These are phyloP conservation scores for Trypanosoma lewisi DNA, from an alignment of 208 protist genomes.

Conservation along the genomic window DNA sequence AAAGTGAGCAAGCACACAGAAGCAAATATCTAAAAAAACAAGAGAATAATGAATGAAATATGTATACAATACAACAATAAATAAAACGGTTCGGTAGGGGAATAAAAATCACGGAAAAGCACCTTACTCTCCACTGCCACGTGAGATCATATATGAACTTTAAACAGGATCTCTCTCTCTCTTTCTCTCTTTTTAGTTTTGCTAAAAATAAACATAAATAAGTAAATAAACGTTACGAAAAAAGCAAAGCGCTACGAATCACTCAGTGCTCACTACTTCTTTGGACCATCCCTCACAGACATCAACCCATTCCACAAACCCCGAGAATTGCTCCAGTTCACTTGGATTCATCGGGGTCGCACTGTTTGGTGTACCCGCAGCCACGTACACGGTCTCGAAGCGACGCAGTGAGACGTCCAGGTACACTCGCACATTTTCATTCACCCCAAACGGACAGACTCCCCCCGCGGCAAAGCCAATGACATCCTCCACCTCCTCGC, in stretches of 20 bases:
- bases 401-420: slow-evolving; percentile 65
- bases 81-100: neutral
- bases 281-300: slow-evolving; percentile 24
- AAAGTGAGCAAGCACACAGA: neutral
- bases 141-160: neutral
- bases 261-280: neutral
- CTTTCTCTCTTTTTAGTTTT: slow-evolving; percentile 2
- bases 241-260: neutral
- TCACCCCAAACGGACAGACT: slow-evolving; percentile 62
- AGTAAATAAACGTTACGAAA: neutral
- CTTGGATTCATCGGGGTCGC: slow-evolving; percentile 36
- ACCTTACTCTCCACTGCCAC: no score
- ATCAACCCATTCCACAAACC: slow-evolving; percentile 74
- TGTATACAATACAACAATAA: slow-evolving; percentile 7
- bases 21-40: slow-evolving; percentile 5
- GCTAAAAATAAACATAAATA: slow-evolving; percentile 1
- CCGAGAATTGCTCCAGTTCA: slow-evolving; percentile 59
- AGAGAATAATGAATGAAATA: slow-evolving; percentile 2
- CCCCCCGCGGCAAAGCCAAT: slow-evolving; percentile 52
- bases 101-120: no score
- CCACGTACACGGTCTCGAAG: slow-evolving; percentile 51
- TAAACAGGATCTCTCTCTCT: neutral
- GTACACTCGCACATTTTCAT: slow-evolving; percentile 52
- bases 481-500: slow-evolving; percentile 44
- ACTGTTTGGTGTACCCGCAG: slow-evolving; percentile 45